Base-by-base conservation (phyloP, 1,284 basidiomycete species). In the Ustilago loliicola region DNA sequence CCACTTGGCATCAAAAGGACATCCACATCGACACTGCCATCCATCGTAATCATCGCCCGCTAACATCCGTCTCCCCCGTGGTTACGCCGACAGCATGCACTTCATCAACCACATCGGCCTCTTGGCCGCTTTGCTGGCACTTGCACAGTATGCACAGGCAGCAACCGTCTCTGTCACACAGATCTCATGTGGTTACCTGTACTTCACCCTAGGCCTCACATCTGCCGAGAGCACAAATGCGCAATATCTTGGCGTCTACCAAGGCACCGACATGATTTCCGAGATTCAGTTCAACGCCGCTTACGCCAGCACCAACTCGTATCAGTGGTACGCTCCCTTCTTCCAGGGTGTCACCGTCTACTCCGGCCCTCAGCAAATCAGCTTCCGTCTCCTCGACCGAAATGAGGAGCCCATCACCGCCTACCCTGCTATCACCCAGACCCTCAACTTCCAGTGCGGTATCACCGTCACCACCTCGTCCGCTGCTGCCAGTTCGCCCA, bases 361-460 rank as follows among this genome's bases (percentile, higher is more conserved):
- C 25, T 71, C 72, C 2, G 76, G 76, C 25, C 29, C 62, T 11
- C 56, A 63, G 45, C 45, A 52, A 10, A 54, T 78, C 36, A 55
- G 57, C 25, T 78, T 78, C 59, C 62, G 45, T 19, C 63, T 74
- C 21, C 61, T 78, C 34, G 76, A 74, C 38, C 29, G 27, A 1
- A 47, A 54, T 36, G 68, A 67, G n/a, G 40, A 50, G 0, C 13
- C 53, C 48, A 40, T 77, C 48, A 11, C 71, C 34, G 48, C 64
- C 25, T 73, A 50, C 23, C 2, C 50, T 13, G 15, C 67, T 23
- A 48, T 78, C 59, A 66, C 66, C 1, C 61, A 69, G 34, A 40
- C 60, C 1, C 9, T 78, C 65, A 65, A 57, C 47, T 78, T 78
- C 68, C 58, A 69, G 42, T 78, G 76, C 34, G 71, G 71, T 42